A percentile compares a stretch with the other conserved stretches of the same genome.
Conservation (phyloP, 2,329 filamentous ascomycete species). For the Fusarium dlaminii region DNA sequence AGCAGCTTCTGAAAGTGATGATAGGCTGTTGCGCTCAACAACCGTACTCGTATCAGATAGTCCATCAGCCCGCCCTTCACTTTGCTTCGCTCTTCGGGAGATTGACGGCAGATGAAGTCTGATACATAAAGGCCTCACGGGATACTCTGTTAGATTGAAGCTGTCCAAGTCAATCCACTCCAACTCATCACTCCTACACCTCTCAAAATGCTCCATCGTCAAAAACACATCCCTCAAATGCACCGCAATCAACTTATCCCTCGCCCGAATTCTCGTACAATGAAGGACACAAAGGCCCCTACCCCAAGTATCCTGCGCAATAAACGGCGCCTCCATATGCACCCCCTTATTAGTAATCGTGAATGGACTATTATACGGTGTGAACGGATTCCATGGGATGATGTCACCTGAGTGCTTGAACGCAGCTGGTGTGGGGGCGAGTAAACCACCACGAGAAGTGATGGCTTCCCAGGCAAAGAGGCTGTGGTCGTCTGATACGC, state of each 20-base stretch:
- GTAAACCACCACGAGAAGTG: neutral
- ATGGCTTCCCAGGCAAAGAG: neutral
- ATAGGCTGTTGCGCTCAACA: fast-evolving
- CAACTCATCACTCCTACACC: neutral
- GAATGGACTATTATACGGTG: neutral
- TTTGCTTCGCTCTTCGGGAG: fast-evolving
- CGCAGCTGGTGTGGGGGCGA: neutral
- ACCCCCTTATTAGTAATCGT: constrained; percentile 16
- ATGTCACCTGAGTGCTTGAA: neutral
- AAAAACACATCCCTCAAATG: neutral
- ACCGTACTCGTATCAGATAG: fast-evolving
- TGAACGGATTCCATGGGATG: constrained; percentile 3
- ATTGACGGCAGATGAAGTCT: fast-evolving
- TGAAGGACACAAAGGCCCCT: constrained; percentile 2
- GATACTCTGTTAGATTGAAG: neutral
- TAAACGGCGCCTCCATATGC: constrained; percentile 1
- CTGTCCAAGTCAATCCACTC: neutral
- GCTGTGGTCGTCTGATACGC: neutral
- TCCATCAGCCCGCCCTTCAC: fast-evolving
- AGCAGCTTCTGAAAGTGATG: neutral
- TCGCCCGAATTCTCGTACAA: neutral
- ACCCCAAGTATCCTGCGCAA: neutral
- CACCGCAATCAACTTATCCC: neutral
- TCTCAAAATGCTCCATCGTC: constrained; percentile 27
- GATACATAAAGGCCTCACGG: neutral